Base-by-base conservation (phyloP, 805 yeast genomes). In the Candida xiaguanensis region DNA sequence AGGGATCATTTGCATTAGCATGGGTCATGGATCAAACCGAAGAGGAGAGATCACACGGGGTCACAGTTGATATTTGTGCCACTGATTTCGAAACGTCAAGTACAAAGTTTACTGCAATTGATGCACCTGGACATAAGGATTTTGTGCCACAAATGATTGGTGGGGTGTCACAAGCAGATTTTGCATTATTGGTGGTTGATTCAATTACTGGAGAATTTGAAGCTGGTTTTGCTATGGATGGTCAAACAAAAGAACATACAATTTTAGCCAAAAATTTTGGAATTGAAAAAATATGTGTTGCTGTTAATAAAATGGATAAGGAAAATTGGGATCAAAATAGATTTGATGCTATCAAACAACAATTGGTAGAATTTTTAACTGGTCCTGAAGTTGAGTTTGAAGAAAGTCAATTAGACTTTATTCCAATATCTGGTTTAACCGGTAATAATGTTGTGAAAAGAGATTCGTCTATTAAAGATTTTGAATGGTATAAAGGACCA, bases 101-200 rank as follows among this genome's bases (percentile, higher is more conserved):
- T 2, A 68, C 79, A 5, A 61, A 70, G 34, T 83, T 81, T 55
- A 80, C 87, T 1, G 81, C 88, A 4, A 77, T 85, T 40, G 95
- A 85, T 62, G 89, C 95, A 1, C 95, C 95, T 0, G 95, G 95
- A 0, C 95, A 85, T 58, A 70, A 73, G 44, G 93, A 85, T 52
- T 85, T 82, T 57, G 85, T 85, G 23, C 95, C 95, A 3, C 86
- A 83, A 50, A 83, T 85, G 88, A 84, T 85, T 48, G 84, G 86
- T 20, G 95, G 95, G 20, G 83, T 85, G 1, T 64, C 84, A 2
- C 89, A 83, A 51, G 90, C 93, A 0, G 93, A 85, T 51, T 57
- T 80, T 31, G 90, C 90, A 0, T 65, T 85, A 13, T 65, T 85
- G 28, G 86, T 85, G 8, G 77, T 85, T 14, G 95, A 86, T 55